Percentiles rank a stretch among this genome's conserved stretches.
Evolutionary conservation across 1,284 basidiomycete species (phyloP).

Genomic region (Cryptococcus wingfieldii): DNA sequence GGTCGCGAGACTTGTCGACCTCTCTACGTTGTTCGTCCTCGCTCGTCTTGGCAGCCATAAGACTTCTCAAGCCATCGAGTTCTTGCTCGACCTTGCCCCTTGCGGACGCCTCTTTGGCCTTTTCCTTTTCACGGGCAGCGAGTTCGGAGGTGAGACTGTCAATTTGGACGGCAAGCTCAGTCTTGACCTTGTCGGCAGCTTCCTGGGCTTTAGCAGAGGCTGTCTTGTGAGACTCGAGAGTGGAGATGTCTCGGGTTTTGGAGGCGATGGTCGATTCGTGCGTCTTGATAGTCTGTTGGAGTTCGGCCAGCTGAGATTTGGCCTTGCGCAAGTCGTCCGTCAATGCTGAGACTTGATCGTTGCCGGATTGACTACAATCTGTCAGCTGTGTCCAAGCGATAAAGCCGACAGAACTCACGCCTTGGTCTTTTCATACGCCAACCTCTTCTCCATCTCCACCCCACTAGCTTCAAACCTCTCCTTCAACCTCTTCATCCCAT

Average conservation of each 20-base stretch:
- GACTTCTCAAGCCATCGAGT: slow-evolving; percentile 74
- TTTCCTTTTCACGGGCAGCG: slow-evolving; percentile 61
- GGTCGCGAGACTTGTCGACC: slow-evolving; percentile 80
- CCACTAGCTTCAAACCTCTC: slow-evolving; percentile 68
- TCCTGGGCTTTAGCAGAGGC: slow-evolving; percentile 47
- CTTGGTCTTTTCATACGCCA: slow-evolving; percentile 63
- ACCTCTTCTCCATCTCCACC: slow-evolving; percentile 68
- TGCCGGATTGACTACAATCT: slow-evolving; percentile 58
- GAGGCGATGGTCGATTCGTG: slow-evolving; percentile 69
- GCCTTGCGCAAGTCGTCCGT: slow-evolving; percentile 66
- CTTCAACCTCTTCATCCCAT: slow-evolving; percentile 70
- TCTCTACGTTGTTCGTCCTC: slow-evolving; percentile 81
- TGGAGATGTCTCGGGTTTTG: slow-evolving; percentile 69
- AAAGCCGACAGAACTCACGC: slow-evolving; percentile 54
- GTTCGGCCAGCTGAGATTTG: slow-evolving; percentile 74
- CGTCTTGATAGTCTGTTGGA: slow-evolving; percentile 46
- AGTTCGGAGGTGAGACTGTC: slow-evolving; percentile 67
- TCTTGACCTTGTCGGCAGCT: slow-evolving; percentile 46
- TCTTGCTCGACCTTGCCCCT: slow-evolving; percentile 70
- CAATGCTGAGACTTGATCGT: slow-evolving; percentile 58
- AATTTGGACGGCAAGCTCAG: slow-evolving; percentile 64
- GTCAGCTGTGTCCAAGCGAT: background rate
- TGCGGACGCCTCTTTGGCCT: slow-evolving; percentile 54
- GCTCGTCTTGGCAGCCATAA: slow-evolving; percentile 77
- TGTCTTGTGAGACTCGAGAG: slow-evolving; percentile 60